Conservation (phyloP, 108 stramenopile genomes). For the Chaetoceros tenuissimus region DNA sequence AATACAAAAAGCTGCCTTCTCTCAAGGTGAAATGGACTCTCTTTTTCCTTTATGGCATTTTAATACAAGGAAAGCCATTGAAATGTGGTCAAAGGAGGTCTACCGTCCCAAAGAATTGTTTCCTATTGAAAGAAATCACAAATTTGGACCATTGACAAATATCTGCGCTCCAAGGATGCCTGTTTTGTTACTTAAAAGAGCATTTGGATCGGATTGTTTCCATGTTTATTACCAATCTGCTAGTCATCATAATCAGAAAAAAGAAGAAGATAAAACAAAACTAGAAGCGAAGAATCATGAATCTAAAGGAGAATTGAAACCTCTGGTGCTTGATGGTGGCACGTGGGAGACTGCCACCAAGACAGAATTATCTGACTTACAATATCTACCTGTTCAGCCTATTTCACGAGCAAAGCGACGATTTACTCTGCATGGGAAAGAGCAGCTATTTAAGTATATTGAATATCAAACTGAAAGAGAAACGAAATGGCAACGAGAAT, state of each 20-base stretch:
- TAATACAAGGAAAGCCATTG: constrained; percentile 57
- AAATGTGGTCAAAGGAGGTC: constrained; percentile 66
- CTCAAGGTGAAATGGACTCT: constrained; percentile 1
- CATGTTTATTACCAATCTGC: constrained; percentile 53
- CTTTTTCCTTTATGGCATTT: constrained; percentile 63
- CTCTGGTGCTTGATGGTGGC: constrained; percentile 33
- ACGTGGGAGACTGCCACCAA: constrained; percentile 40
- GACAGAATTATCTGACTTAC: constrained; percentile 35
- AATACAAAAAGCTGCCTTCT: not conserved
- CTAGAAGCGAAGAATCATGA: constrained; percentile 4
- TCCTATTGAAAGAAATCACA: constrained; percentile 27
- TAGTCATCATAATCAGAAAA: constrained; percentile 18
- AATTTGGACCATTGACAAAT: constrained; percentile 46
- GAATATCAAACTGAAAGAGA: constrained; percentile 18
- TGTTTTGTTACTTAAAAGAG: constrained; percentile 35
- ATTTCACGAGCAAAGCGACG: constrained; percentile 34
- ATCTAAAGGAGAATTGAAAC: constrained; percentile 9
- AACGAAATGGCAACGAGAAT: constrained; percentile 3
- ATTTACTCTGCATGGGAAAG: constrained; percentile 20
- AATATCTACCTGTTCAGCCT: constrained; percentile 68
- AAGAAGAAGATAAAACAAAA: constrained; percentile 5
- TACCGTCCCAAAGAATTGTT: constrained; percentile 44
- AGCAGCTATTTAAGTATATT: constrained; percentile 31
- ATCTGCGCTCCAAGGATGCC: constrained; percentile 41
- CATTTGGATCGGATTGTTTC: constrained; percentile 68